These are phyloP conservation scores for Scheffersomyces lignosus DNA, from an alignment of 805 yeast species.

Conservation along the genomic window DNA sequence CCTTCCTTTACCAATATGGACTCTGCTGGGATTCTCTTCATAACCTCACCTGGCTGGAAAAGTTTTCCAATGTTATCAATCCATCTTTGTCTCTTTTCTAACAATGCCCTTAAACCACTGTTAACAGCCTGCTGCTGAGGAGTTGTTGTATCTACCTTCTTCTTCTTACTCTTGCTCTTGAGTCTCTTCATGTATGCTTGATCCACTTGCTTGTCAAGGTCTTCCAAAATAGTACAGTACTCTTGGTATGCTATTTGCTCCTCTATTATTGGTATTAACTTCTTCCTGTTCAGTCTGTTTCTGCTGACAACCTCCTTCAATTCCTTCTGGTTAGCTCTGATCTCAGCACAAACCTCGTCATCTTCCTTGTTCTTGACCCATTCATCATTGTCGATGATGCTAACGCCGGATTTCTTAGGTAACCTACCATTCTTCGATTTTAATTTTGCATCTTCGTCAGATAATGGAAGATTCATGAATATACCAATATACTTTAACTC, in stretches of 20 bases:
- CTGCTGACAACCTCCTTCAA: conserved; percentile 58
- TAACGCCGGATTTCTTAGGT: conserved; percentile 17
- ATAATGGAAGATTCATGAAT: conserved; percentile 57
- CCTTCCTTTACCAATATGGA: conserved; percentile 51
- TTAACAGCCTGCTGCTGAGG: conserved; percentile 70
- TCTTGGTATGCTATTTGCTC: conserved; percentile 95
- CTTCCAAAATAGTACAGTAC: conserved; percentile 84
- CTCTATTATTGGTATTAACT: conserved; percentile 70
- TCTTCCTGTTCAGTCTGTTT: conserved; percentile 67
- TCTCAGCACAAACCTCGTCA: conserved; percentile 87
- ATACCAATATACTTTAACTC: conserved; percentile 91
- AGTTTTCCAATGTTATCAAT: conserved; percentile 84
- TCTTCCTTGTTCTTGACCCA: conserved; percentile 87
- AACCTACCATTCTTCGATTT: conserved; percentile 12
- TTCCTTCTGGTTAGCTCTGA: conserved; percentile 70
- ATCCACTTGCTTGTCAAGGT: conserved; percentile 94
- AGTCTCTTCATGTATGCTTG: conserved; percentile 85
- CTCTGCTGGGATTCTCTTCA: conserved; percentile 73
- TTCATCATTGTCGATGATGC: conserved; percentile 53
- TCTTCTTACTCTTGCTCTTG: conserved; percentile 67
- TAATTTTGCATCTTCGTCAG: conserved; percentile 33
- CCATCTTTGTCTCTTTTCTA: conserved; percentile 90
- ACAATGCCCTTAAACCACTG: conserved; percentile 70
- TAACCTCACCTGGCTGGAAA: conserved; percentile 63
- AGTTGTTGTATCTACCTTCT: conserved; percentile 47